These are phyloP conservation scores for Nepenthes mirabilis DNA, from an alignment of 148 eudicot species.

Conservation along the genomic window DNA sequence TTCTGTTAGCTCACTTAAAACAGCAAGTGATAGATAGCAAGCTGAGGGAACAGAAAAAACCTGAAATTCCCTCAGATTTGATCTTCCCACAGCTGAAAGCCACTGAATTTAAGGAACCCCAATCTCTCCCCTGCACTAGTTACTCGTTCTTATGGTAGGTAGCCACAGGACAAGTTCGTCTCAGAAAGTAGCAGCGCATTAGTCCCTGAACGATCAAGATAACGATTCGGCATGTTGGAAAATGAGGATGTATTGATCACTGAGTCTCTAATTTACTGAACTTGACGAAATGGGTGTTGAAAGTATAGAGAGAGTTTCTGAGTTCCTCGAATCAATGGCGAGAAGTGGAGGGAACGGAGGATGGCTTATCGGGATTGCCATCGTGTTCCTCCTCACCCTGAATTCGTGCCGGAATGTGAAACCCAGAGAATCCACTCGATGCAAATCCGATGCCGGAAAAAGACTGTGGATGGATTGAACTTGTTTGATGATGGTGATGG, in stretches of 20 bases:
- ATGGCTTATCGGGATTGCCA: conserved; percentile 77
- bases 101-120: conserved; percentile 25
- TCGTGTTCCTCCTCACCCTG: conserved; percentile 93
- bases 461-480: conserved; percentile 37
- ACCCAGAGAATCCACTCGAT: conserved; percentile 70
- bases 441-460: conserved; percentile 41
- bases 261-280: not conserved
- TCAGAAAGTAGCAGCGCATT: not conserved
- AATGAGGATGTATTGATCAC: not conserved
- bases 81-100: conserved; percentile 31
- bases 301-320: conserved; percentile 2
- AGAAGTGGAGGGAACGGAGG: conserved; percentile 95
- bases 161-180: not conserved
- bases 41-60: conserved; percentile 29
- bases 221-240: too few species aligned
- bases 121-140: conserved; percentile 15
- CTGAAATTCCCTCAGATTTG: conserved; percentile 43
- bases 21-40: conserved; percentile 21
- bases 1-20: conserved; percentile 24
- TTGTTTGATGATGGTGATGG: conserved; percentile 28
- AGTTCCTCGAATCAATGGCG: conserved; percentile 42
- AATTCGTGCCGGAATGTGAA: conserved; percentile 76
- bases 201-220: too few species aligned
- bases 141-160: not conserved
- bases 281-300: not conserved